Evolutionary conservation across 768 basidiomycete genomes (phyloP), one percentile per base, ranked within the genome.

Genomic region (Pisolithus tinctorius): DNA sequence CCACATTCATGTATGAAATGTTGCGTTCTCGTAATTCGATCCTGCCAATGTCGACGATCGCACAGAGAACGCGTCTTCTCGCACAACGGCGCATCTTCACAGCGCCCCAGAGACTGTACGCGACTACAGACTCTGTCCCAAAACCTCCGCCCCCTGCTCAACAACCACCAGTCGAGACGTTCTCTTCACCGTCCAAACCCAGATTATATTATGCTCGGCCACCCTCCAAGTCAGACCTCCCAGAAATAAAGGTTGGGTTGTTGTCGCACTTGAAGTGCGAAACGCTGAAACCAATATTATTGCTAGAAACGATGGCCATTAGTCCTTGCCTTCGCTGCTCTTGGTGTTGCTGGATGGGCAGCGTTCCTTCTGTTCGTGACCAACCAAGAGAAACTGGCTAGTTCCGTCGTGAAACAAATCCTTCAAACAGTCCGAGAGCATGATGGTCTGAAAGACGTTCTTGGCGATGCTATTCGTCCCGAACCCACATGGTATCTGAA

Each of bases 301-400:
- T 34, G 27, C 17, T 52, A 73, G 69, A 62, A 61, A 59, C 71
- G 67, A 59, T 88, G 86, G 86, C 85, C 86, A 0, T 60, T 74
- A 20, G 60, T 81, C 17, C 67, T 83, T 34, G 76, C 70, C 0
- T 66, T 80, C 40, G 70, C 74, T 16, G 67, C 70, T 0, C 51
- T 79, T 6, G 88, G 86, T 14, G 65, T 84, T 2, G 63, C 79
- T 1, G 79, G 75, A 6, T 89, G 88, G 88, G 78, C 69, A 3
- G 74, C 73, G 6, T 91, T 91, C 63, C 74, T 88, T 58, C 73
- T 76, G 27, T 82, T 80, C 53, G 83, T 81, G 9, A 82, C 81
- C 51, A 91, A 90, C 69, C 81, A 86, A 62, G 88, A 90, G 61
- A 84, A 82, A 58, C 73, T 89, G 27, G 81, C 86, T 25, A 84